Evolutionary conservation across 805 yeast species (phyloP).

Genomic region (Schwanniomyces vanrijiae): DNA sequence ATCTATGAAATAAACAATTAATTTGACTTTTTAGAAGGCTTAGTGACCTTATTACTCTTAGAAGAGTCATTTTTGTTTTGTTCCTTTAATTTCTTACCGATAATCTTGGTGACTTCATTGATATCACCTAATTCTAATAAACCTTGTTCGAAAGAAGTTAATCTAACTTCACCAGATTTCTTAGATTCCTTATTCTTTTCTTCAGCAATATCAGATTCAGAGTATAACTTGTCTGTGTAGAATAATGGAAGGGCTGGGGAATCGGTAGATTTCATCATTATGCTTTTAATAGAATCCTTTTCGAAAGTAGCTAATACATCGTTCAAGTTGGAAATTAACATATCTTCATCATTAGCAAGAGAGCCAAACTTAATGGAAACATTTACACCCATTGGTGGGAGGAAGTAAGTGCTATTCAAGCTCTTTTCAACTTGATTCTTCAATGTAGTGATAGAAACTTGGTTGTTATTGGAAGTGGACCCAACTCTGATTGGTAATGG

Average conservation of each 20-base stretch:
- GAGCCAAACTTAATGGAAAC: conserved; percentile 68
- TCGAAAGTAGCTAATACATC: conserved; percentile 52
- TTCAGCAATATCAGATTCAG: conserved; percentile 48
- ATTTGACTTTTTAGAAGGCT: conserved; percentile 10
- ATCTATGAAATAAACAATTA: conserved; percentile 1
- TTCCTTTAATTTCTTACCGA: conserved; percentile 53
- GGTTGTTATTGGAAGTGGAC: conserved; percentile 29
- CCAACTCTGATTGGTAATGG: conserved; percentile 46
- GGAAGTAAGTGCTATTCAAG: conserved; percentile 56
- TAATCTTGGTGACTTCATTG: conserved; percentile 63
- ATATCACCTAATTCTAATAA: conserved; percentile 79
- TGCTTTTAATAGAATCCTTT: conserved; percentile 49
- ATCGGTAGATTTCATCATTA: conserved; percentile 61
- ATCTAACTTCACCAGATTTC: conserved; percentile 35
- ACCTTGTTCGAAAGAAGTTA: conserved; percentile 69
- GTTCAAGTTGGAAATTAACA: conserved; percentile 60
- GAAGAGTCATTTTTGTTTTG: conserved; percentile 8
- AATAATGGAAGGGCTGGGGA: conserved; percentile 88
- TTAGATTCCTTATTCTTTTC: conserved; percentile 21
- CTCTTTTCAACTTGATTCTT: conserved; percentile 59
- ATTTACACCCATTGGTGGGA: conserved; percentile 73
- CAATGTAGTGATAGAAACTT: conserved; percentile 50
- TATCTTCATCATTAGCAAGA: conserved; percentile 32
- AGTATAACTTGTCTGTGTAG: conserved; percentile 56
- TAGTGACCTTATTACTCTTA: conserved; percentile 14